Evolutionary conservation across 805 yeast species (phyloP), one percentile per base, ranked within the genome.

Genomic region (Saccharomycopsis fibuligera): DNA sequence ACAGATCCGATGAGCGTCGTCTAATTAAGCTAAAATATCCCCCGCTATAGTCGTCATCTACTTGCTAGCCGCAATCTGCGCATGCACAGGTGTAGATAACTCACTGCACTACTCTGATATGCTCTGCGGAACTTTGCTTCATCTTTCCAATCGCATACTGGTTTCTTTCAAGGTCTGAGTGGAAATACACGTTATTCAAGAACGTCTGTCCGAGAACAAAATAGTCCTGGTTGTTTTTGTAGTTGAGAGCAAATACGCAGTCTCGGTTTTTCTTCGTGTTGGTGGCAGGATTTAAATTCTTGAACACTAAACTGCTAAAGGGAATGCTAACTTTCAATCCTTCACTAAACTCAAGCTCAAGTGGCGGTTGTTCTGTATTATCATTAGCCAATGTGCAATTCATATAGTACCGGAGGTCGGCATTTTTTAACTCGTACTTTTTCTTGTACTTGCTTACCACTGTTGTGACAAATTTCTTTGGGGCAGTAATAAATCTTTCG

Each of bases 191-290:
- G 23, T 51, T 51, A 38, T 51, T 51, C 39, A 51, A 45, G 41
- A 51, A 51, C 3, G 53, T 45, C 25, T 51, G 53, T 2, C 55
- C 55, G 27, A 49, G 31, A 3, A 50, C 44, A 35, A 41, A 51
- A 22, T 51, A 51, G 2, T 51, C 37, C 22, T 51, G 55, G 10
- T 38, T 48, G 29, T 31, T 42, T 17, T 51, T 51, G 31, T 49
- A 51, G 19, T 49, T 51, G 8, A 51, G 33, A 2, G 48, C 55
- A 27, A 48, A 51, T 14, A 45, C 46, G 24, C 55, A 51, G 35
- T 51, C 46, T 38, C 49, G 53, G 25, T 51, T 44, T 5, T 25
- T 35, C 30, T 44, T 45, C 3, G 22, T 51, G 40, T 51, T 51
- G 4, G 55, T 48, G 17, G 44, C 31, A 1, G 55, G 55, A 35